phyloP scores from a whole-genome alignment of 805 yeast genomes.

The Saccharomycopsis schoenii region DNA sequence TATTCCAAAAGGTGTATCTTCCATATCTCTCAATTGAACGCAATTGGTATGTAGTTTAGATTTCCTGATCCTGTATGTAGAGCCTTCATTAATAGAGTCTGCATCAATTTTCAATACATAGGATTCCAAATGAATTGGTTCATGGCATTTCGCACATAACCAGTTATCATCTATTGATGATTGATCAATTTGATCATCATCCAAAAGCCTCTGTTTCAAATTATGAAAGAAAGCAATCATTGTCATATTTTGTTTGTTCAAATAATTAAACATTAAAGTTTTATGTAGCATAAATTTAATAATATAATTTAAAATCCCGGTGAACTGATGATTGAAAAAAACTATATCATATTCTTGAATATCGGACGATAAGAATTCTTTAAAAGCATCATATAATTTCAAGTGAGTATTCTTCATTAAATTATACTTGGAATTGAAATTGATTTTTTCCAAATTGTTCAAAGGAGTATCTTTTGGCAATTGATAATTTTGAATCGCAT shows the following conservation, averaged over 20 bases:
- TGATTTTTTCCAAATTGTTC: conserved; percentile 4
- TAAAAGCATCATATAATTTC: background rate
- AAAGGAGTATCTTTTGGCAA: background rate
- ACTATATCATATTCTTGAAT: conserved; percentile 1
- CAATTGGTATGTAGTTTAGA: background rate
- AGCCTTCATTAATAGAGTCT: background rate
- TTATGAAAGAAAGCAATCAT: background rate
- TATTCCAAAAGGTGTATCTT: background rate
- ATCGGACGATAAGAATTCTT: background rate
- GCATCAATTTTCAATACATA: background rate
- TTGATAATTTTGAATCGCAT: background rate
- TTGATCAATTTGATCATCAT: background rate
- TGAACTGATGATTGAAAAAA: conserved; percentile 1
- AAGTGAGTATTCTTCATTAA: conserved; percentile 7
- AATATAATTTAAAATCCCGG: background rate
- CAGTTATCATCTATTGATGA: background rate
- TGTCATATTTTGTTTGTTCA: conserved; percentile 8
- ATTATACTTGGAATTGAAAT: conserved; percentile 4
- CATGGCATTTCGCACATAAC: background rate
- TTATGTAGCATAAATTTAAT: conserved; percentile 11
- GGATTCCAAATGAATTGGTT: background rate
- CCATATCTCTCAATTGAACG: background rate
- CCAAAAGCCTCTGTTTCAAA: background rate
- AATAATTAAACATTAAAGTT: conserved; percentile 9
- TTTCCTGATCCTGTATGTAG: background rate